Evolutionary conservation across 163 green algal genomes (phyloP).

Genomic region (Scenedesmus sp.): DNA sequence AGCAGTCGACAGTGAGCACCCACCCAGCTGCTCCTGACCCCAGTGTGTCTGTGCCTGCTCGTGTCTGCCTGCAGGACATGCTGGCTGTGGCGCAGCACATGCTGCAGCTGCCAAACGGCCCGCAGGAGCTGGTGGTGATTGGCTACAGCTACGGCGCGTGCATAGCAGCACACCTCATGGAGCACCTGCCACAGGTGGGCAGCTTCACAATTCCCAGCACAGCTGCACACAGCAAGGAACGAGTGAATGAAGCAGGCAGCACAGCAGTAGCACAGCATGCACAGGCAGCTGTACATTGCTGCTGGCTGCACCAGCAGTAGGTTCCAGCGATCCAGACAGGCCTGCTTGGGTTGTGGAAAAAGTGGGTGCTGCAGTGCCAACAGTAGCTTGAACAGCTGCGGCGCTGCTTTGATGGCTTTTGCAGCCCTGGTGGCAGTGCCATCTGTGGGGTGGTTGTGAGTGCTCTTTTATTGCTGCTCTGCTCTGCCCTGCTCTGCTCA

Average conservation of each 20-base stretch:
- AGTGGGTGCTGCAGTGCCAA: too few species aligned
- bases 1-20: too few species aligned
- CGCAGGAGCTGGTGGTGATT: constrained; percentile 26
- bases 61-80: constrained; percentile 24
- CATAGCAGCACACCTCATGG: constrained; percentile 27
- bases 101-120: neutral
- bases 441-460: too few species aligned
- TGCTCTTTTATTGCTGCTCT: neutral
- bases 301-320: neutral
- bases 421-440: neutral
- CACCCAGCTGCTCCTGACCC: too few species aligned
- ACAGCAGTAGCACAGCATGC: neutral
- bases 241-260: too few species aligned
- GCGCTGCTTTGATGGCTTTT: neutral
- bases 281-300: neutral
- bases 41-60: neutral
- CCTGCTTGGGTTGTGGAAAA: neutral
- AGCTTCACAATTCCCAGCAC: neutral
- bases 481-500: neutral
- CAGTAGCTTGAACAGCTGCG: neutral
- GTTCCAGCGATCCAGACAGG: neutral
- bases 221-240: neutral
- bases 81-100: constrained; percentile 20
- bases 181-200: constrained; percentile 44
- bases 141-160: constrained; percentile 54